A percentile compares a stretch with the other conserved stretches of the same genome.
phyloP scores from a whole-genome alignment of 345 rosid genomes.

The Microcos paniculata region DNA sequence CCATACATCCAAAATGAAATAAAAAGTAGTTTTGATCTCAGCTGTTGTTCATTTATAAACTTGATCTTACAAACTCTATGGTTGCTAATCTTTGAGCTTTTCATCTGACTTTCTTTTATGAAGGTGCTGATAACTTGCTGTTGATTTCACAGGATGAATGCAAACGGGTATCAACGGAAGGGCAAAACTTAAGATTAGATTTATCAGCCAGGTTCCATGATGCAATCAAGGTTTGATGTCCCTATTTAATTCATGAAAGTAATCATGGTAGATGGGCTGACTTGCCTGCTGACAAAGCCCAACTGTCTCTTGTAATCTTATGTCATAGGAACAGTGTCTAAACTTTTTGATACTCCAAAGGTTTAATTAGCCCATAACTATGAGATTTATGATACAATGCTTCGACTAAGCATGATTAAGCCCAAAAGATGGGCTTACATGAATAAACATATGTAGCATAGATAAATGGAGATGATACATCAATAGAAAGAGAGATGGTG shows the following conservation, averaged over 20 bases:
- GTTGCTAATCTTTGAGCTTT: neutral
- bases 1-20: neutral
- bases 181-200: conserved; percentile 83
- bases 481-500: neutral
- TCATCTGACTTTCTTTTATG: neutral
- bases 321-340: neutral
- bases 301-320: neutral
- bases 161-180: conserved; percentile 83
- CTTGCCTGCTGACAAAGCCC: neutral
- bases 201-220: conserved; percentile 88
- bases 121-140: conserved; percentile 17
- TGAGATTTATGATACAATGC: neutral
- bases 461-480: neutral
- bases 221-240: conserved; percentile 69
- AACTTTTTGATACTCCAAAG: neutral
- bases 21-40: neutral
- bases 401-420: neutral
- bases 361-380: neutral
- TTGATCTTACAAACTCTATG: neutral
- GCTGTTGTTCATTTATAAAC: neutral
- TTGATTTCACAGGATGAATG: conserved; percentile 76
- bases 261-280: neutral
- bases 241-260: neutral
- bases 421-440: neutral
- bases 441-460: neutral